Percentiles rank a stretch among this genome's conserved stretches.
Conservation (phyloP, 176 grass and related monocot genomes). For the Bonia amplexicaulis region DNA sequence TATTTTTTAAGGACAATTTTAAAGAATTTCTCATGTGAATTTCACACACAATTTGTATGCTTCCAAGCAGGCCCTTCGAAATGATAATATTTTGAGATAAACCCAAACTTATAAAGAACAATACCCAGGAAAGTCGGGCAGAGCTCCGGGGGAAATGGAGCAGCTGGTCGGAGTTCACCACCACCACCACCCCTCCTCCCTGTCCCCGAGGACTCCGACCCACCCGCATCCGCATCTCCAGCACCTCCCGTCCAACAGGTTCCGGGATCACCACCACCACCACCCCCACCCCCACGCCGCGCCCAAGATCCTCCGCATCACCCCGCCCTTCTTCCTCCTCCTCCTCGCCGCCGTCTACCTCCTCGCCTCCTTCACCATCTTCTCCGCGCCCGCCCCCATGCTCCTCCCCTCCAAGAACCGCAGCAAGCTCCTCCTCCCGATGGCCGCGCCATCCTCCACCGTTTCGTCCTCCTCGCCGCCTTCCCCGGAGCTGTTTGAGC, state of each 20-base stretch:
- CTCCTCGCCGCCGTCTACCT: constrained; percentile 57
- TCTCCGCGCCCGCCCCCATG: constrained; percentile 32
- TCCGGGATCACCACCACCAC: constrained; percentile 33
- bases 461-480: neutral
- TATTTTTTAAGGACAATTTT: no score
- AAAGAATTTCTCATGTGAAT: no score
- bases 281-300: neutral
- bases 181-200: neutral
- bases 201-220: constrained; percentile 32
- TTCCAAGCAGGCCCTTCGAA: neutral
- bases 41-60: no score
- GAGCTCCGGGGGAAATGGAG: constrained; percentile 40
- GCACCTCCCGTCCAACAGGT: constrained; percentile 26
- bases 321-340: constrained; percentile 52
- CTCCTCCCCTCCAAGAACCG: constrained; percentile 10
- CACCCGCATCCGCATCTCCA: constrained; percentile 23
- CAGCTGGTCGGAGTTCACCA: constrained; percentile 49
- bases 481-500: constrained; percentile 52
- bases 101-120: neutral
- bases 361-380: constrained; percentile 50
- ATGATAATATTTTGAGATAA: neutral
- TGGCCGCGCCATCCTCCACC: neutral
- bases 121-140: neutral
- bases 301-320: constrained; percentile 25
- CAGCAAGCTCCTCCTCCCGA: constrained; percentile 17